phyloP scores from a whole-genome alignment of 2,329 filamentous ascomycete species.

The Hypoxylon sp. region DNA sequence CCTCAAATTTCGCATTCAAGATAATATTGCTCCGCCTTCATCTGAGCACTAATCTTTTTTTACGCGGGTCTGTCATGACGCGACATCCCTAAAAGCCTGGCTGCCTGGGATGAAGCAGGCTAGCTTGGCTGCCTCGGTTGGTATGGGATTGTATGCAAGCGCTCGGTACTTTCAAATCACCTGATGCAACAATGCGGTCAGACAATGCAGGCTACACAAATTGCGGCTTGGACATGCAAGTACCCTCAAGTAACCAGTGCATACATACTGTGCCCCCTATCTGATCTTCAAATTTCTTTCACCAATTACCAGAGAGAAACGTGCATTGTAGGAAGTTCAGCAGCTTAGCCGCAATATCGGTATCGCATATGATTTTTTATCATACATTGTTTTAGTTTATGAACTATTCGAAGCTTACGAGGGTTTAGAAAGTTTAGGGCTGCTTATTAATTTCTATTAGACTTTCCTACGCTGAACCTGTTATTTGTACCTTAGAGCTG shows the following conservation, averaged over 20 bases:
- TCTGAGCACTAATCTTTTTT: slow-evolving; percentile 33
- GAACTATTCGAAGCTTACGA: not conserved
- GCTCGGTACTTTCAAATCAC: slow-evolving; percentile 48
- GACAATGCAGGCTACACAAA: slow-evolving; percentile 50
- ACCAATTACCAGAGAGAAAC: slow-evolving; percentile 2
- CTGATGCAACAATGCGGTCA: slow-evolving; percentile 50
- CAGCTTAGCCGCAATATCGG: not conserved
- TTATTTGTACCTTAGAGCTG: not conserved
- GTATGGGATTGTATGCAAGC: slow-evolving; percentile 46
- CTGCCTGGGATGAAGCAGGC: slow-evolving; percentile 15
- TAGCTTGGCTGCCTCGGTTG: slow-evolving; percentile 38
- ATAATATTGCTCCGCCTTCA: slow-evolving; percentile 22
- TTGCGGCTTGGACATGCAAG: slow-evolving; percentile 47
- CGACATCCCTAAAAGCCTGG: slow-evolving; percentile 32
- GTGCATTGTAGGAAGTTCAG: not conserved
- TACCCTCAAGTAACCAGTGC: slow-evolving; percentile 50
- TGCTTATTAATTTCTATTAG: not conserved
- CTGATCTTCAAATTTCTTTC: slow-evolving; percentile 3
- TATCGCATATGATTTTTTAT: not conserved
- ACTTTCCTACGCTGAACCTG: not conserved
- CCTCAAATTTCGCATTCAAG: slow-evolving; percentile 17
- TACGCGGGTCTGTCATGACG: slow-evolving; percentile 38
- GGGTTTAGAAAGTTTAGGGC: not conserved
- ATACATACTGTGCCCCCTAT: slow-evolving; percentile 40
- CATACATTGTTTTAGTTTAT: not conserved